phyloP scores from a whole-genome alignment of 176 grass and related monocot genomes.

The Oryza officinalis region DNA sequence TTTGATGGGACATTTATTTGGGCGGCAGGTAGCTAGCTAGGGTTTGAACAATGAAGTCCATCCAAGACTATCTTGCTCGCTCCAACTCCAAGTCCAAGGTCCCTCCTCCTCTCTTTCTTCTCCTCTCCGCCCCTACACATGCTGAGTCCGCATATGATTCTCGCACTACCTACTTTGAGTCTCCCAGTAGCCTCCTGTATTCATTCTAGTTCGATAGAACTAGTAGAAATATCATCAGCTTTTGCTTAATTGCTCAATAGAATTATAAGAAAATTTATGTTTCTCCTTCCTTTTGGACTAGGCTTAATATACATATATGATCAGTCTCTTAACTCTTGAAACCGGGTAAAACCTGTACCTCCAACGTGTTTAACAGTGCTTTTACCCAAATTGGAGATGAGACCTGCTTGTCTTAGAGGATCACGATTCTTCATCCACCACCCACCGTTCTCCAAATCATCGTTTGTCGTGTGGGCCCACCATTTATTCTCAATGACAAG shows the following conservation, averaged over 20 bases:
- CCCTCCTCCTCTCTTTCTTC: neutral
- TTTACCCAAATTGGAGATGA: neutral
- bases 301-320: too few relatives aligned
- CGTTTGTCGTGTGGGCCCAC: neutral
- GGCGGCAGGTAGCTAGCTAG: neutral
- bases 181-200: too few relatives aligned
- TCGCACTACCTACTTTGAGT: neutral
- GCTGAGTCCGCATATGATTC: neutral
- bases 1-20: neutral
- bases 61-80: neutral
- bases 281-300: too few relatives aligned
- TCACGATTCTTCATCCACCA: too few relatives aligned
- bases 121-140: too few relatives aligned
- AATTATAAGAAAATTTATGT: neutral
- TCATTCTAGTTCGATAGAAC: too few relatives aligned
- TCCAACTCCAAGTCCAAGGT: neutral
- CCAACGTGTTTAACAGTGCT: neutral
- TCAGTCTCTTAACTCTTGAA: neutral
- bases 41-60: neutral
- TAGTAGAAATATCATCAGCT: too few relatives aligned
- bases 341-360: neutral
- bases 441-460: neutral
- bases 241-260: neutral
- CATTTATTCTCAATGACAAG: neutral
- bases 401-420: neutral